Evolutionary conservation across 169 alveolate genomes (phyloP), one percentile per base, ranked within the genome.

Genomic region (Cryptosporidium parvum): DNA sequence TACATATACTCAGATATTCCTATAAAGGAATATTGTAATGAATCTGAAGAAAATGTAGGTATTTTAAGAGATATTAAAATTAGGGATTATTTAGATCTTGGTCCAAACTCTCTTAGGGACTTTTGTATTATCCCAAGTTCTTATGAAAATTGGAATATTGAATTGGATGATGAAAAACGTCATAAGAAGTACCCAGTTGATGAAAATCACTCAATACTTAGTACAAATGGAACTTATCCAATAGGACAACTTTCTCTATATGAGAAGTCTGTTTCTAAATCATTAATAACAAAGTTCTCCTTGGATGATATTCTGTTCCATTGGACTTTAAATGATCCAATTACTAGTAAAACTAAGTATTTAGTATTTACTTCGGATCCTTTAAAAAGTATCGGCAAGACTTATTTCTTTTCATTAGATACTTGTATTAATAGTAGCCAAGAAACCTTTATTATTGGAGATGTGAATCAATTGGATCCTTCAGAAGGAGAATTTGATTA

Each of bases 321-420:
- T n/a, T 80, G 89, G 89, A 29, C 75, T 42, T 7, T 80, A 10
- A 39, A 80, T 62, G 89, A 80, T 51, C 86, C 86, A 14, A 8
- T 80, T 42, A 35, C 48, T 23, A 29, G 23, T 16, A 80, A 62
- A 62, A 62, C 89, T 0, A 80, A 80, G n/a, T 80, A 62, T 39
- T 33, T 80, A 31, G 68, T 80, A 8, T 80, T 80, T 42, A 80
- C 89, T 6, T 59, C 89, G n/a, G 89, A 80, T 65, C 75, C 89
- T 44, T 29, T 80, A 26, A 65, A 80, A 62, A 65, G 80, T 39
- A 80, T 80, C 37, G 89, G 89, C 0, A 80, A 80, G 56, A 80
- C 89, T 6, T 62, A 80, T 65, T 18, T 80, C 16, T 80, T 80
- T 62, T 80, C 80, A 3, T 44, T 80, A 42, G 85, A 72, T 26